A percentile compares a stretch with the other conserved stretches of the same genome.
phyloP scores from a whole-genome alignment of 2,329 filamentous ascomycete genomes.

The Talaromyces sp. region DNA sequence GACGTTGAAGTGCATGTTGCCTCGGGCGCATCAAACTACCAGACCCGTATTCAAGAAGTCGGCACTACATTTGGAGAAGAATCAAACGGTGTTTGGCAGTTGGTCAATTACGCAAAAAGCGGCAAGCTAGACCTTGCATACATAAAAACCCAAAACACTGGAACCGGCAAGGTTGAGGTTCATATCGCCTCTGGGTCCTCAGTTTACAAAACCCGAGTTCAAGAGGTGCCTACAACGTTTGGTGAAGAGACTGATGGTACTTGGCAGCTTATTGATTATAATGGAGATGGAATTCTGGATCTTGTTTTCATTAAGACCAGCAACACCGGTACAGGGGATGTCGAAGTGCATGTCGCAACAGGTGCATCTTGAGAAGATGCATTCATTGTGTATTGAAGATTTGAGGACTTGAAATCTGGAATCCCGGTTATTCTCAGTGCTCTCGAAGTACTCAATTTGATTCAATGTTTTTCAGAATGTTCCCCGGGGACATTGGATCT shows the following conservation, averaged over 20 bases:
- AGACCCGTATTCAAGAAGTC: constrained; percentile 12
- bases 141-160: constrained; percentile 9
- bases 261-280: constrained; percentile 14
- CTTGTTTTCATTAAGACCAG: constrained; percentile 14
- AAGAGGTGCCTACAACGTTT: constrained; percentile 52
- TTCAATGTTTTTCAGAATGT: background rate
- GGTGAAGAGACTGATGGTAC: constrained; percentile 6
- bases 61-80: constrained; percentile 8
- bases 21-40: constrained; percentile 13
- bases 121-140: constrained; percentile 5
- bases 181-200: constrained; percentile 10
- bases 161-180: constrained; percentile 7
- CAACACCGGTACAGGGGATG: constrained; percentile 12
- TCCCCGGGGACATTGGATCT: background rate
- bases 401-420: background rate
- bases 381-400: background rate
- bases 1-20: constrained; percentile 14
- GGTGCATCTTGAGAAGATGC: constrained; percentile 3
- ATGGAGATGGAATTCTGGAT: constrained; percentile 11
- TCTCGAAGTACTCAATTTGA: background rate
- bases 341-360: constrained; percentile 13
- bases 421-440: background rate
- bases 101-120: constrained; percentile 1
- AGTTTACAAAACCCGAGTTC: constrained; percentile 47
- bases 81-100: constrained; percentile 8